Evolutionary conservation across 768 basidiomycete genomes (phyloP).

Genomic region (Serendipita sp.): DNA sequence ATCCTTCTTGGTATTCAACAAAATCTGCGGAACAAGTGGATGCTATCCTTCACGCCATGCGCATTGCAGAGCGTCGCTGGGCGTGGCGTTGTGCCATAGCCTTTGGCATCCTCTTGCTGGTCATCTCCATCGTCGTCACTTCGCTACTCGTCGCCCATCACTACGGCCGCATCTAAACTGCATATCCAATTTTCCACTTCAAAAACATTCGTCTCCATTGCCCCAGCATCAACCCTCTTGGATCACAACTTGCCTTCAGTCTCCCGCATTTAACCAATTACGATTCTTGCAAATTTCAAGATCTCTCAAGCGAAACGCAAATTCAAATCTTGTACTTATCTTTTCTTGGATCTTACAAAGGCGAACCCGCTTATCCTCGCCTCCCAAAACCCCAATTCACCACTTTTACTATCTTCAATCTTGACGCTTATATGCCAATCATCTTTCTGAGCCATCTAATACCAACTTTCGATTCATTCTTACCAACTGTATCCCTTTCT

Average conservation of each 20-base stretch:
- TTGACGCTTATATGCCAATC: no score
- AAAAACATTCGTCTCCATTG: background rate
- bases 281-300: background rate
- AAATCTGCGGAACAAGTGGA: background rate
- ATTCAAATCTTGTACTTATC: background rate
- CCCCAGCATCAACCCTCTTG: background rate
- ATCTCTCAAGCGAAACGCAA: background rate
- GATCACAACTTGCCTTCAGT: background rate
- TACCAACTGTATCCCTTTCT: background rate
- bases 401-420: no score
- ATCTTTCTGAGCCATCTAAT: background rate
- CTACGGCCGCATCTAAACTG: background rate
- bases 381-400: no score
- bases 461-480: background rate
- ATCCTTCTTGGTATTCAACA: background rate
- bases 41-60: background rate
- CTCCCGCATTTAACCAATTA: background rate
- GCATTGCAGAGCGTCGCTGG: constrained; percentile 1
- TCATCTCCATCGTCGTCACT: background rate
- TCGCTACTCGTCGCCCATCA: background rate
- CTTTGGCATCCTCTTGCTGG: background rate
- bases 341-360: no score
- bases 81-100: constrained; percentile 4
- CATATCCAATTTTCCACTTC: background rate
- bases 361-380: no score